Conservation (phyloP, 2,329 filamentous ascomycete species). For the Penicillium sp. region DNA sequence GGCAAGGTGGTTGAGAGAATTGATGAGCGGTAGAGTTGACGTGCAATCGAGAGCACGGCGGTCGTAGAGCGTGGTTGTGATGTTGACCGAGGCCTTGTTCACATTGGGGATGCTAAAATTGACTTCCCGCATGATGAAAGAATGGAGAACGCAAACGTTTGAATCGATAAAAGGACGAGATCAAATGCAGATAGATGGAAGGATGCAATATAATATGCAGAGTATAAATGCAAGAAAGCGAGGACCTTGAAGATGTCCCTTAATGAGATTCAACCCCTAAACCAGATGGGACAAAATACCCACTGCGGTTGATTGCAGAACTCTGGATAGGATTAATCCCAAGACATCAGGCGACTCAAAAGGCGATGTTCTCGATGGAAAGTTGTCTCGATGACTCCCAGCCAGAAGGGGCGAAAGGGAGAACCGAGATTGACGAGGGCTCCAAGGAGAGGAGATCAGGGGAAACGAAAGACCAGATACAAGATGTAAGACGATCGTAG, state of each 20-base stretch:
- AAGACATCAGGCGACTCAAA: conserved; percentile 20
- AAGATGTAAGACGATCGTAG: conserved; percentile 10
- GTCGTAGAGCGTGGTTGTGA: conserved; percentile 97
- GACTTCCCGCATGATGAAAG: conserved; percentile 89
- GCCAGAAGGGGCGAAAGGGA: conserved; percentile 11
- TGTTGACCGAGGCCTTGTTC: conserved; percentile 98
- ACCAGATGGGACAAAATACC: conserved; percentile 14
- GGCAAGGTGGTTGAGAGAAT: conserved; percentile 97
- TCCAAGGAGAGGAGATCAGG: conserved; percentile 3
- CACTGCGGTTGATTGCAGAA: conserved; percentile 13
- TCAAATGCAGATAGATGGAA: conserved; percentile 3
- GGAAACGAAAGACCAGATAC: conserved; percentile 8
- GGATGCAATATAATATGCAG: conserved; percentile 9
- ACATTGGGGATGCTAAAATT: conserved; percentile 99
- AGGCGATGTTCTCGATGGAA: not conserved
- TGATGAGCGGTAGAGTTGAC: conserved; percentile 94
- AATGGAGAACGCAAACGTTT: not conserved
- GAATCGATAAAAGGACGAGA: conserved; percentile 1
- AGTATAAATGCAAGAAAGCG: conserved; percentile 8
- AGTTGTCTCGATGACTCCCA: conserved; percentile 5
- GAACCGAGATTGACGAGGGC: not conserved
- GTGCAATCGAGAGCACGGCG: conserved; percentile 97
- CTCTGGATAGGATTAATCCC: conserved; percentile 14
- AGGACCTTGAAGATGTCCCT: conserved; percentile 21
- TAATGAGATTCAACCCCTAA: conserved; percentile 20